These are phyloP conservation scores for Escovopsis weberi DNA, from an alignment of 2,329 filamentous ascomycete species.

Conservation along the genomic window DNA sequence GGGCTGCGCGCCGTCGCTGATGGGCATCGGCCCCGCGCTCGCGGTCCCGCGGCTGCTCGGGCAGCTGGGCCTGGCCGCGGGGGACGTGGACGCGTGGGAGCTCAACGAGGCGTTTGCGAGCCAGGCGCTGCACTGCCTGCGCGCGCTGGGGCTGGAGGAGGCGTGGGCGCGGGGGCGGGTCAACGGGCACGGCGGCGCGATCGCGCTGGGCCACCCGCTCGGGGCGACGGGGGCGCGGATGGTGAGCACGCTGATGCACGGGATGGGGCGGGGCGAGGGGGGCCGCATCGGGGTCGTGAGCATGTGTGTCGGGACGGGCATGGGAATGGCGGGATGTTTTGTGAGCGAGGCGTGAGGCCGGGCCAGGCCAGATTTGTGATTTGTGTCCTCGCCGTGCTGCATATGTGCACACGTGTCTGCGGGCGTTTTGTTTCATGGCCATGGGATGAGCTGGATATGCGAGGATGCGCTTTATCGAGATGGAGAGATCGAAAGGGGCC, in stretches of 20 bases:
- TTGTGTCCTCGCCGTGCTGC: too few relatives aligned
- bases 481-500: too few relatives aligned
- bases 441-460: too few relatives aligned
- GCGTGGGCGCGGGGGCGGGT: slow-evolving; percentile 53
- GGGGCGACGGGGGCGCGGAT: slow-evolving; percentile 79
- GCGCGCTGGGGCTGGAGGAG: slow-evolving; percentile 51
- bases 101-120: slow-evolving; percentile 74
- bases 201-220: slow-evolving; percentile 84
- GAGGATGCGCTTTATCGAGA: too few relatives aligned
- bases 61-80: slow-evolving; percentile 47
- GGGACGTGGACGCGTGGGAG: slow-evolving; percentile 76
- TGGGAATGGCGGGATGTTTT: slow-evolving; percentile 59
- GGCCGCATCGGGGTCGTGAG: slow-evolving; percentile 72
- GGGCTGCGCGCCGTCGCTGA: slow-evolving; percentile 78
- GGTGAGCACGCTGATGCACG: slow-evolving; percentile 56
- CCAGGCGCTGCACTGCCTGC: slow-evolving; percentile 54
- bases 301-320: slow-evolving; percentile 81
- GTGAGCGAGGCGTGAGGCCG: too few relatives aligned
- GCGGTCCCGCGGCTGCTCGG: slow-evolving; percentile 73
- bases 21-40: slow-evolving; percentile 80
- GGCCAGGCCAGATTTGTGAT: too few relatives aligned
- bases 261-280: slow-evolving; percentile 51
- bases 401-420: too few relatives aligned
- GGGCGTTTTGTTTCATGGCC: too few relatives aligned
- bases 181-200: slow-evolving; percentile 86